Evolutionary conservation across 1,284 basidiomycete genomes (phyloP).

Genomic region (Gymnopus androsaceus): DNA sequence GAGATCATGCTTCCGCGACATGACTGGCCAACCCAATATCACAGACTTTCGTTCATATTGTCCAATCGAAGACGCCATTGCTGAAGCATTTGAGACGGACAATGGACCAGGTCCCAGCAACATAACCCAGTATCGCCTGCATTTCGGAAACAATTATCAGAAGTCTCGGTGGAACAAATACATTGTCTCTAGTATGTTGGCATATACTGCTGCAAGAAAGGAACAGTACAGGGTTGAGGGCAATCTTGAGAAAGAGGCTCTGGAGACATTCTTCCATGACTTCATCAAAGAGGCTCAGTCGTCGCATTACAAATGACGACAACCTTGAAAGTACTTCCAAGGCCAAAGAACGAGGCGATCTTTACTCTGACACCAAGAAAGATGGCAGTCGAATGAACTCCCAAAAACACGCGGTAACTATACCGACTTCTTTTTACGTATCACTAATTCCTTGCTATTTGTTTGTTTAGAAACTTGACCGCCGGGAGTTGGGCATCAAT

Average conservation of each 20-base stretch:
- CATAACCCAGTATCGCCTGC: neutral
- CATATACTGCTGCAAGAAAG: neutral
- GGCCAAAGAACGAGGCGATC: neutral
- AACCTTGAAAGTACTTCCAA: neutral
- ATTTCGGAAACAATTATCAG: neutral
- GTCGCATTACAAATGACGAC: neutral
- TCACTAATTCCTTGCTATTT: no score
- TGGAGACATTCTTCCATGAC: neutral
- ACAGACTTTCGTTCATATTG: neutral
- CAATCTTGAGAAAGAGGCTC: neutral
- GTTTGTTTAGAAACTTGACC: no score
- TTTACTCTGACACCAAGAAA: neutral
- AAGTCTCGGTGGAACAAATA: neutral
- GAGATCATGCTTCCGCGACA: neutral
- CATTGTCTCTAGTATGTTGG: neutral
- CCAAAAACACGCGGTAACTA: neutral
- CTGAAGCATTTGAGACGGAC: neutral
- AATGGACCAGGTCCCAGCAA: neutral
- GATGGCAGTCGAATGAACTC: neutral
- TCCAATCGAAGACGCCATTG: constrained; percentile 1
- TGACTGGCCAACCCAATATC: neutral
- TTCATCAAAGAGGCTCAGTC: constrained; percentile 7
- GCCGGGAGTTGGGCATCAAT: no score
- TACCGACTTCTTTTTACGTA: no score
- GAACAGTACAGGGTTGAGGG: neutral